A percentile compares a stretch with the other conserved stretches of the same genome.
Conservation (phyloP, 2,329 filamentous ascomycete genomes). For the Penicillium sp. region DNA sequence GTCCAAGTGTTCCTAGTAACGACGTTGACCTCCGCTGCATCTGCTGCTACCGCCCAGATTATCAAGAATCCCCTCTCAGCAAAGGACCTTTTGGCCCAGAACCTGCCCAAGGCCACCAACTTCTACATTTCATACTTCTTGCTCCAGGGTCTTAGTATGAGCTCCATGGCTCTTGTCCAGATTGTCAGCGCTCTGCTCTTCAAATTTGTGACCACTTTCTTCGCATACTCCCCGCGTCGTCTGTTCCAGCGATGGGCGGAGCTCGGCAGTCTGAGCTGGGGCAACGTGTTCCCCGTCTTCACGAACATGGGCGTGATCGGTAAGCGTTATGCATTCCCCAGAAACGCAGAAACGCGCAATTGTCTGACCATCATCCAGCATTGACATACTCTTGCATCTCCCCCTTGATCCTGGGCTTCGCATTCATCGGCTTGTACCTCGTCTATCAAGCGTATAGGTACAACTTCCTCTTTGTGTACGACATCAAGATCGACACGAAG, state of each 20-base stretch:
- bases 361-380: slow-evolving; percentile 50
- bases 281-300: slow-evolving; percentile 73
- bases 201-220: slow-evolving; percentile 69
- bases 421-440: slow-evolving; percentile 72
- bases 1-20: slow-evolving; percentile 89
- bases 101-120: slow-evolving; percentile 84
- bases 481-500: slow-evolving; percentile 80
- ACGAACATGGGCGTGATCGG: slow-evolving; percentile 81
- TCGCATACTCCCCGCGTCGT: slow-evolving; percentile 70
- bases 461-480: slow-evolving; percentile 84
- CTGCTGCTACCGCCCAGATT: slow-evolving; percentile 68
- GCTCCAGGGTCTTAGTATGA: slow-evolving; percentile 80
- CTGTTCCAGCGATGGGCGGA: slow-evolving; percentile 75
- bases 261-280: slow-evolving; percentile 78
- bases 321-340: background rate
- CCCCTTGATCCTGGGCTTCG: slow-evolving; percentile 80
- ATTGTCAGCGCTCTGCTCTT: slow-evolving; percentile 71
- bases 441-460: slow-evolving; percentile 90
- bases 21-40: slow-evolving; percentile 79
- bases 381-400: slow-evolving; percentile 87
- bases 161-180: slow-evolving; percentile 73
- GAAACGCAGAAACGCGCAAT: too few species aligned
- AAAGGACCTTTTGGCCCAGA: slow-evolving; percentile 68
- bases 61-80: slow-evolving; percentile 64
- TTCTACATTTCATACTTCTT: slow-evolving; percentile 97